Conservation (phyloP, 805 yeast genomes). For the Komagataella pastoris region DNA sequence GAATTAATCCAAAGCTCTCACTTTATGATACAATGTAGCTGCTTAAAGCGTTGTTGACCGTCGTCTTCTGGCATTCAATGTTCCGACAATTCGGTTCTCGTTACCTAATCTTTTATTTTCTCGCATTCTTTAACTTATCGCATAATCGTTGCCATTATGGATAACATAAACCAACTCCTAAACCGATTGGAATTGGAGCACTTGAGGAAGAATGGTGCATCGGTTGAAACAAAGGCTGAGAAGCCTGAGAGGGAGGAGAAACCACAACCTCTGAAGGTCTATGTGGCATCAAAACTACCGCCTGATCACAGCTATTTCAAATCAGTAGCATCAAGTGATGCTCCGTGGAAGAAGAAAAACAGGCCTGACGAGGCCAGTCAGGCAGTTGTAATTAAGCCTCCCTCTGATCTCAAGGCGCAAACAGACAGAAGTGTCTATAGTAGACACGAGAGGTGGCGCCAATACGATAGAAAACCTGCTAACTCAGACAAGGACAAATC, state of each 20-base stretch:
- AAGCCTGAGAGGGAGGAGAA: not conserved
- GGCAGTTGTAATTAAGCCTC: not conserved
- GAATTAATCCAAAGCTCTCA: not conserved
- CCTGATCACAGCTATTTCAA: not conserved
- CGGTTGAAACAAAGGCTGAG: not conserved
- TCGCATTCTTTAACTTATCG: not conserved
- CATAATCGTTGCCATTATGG: not conserved
- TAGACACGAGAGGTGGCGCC: constrained; percentile 2
- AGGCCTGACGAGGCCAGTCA: not conserved
- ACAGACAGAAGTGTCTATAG: not conserved
- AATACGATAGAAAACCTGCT: not conserved
- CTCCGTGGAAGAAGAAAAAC: not conserved
- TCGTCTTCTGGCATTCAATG: not conserved
- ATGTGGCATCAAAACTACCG: not conserved
- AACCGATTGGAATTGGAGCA: not conserved
- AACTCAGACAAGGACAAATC: constrained; percentile 1
- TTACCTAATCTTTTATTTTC: not conserved
- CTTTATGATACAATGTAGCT: not conserved
- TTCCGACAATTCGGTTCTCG: not conserved
- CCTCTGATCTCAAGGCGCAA: not conserved
- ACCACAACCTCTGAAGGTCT: not conserved
- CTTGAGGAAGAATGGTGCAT: not conserved
- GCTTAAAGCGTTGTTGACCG: not conserved
- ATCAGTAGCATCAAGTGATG: not conserved
- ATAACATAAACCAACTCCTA: not conserved